Conservation (phyloP, 2,329 filamentous ascomycete species). For the Beauveria australis region DNA sequence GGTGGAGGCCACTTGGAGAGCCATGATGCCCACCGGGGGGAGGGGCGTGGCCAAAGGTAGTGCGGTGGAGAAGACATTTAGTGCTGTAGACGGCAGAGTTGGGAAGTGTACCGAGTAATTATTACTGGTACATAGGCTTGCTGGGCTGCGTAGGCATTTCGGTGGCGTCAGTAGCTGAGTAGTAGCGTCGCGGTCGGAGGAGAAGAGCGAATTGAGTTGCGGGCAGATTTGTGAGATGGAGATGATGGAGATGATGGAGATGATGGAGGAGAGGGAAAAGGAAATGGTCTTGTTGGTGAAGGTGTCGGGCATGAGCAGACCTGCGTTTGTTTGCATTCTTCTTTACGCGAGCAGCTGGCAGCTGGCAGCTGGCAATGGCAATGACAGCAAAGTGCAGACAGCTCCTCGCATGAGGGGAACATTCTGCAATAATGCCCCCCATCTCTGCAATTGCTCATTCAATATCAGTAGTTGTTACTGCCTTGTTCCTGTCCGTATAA, state of each 20-base stretch:
- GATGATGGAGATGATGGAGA: background rate
- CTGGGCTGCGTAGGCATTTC: background rate
- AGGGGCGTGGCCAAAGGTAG: background rate
- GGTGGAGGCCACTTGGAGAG: background rate
- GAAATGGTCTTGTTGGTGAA: background rate
- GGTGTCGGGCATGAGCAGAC: background rate
- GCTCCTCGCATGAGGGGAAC: too few relatives aligned
- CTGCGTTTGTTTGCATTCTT: background rate
- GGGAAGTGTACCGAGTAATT: too few relatives aligned
- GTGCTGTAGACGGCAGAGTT: too few relatives aligned
- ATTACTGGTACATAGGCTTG: too few relatives aligned
- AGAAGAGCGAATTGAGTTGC: background rate
- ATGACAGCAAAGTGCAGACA: background rate
- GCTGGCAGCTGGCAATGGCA: background rate
- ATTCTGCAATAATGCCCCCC: background rate
- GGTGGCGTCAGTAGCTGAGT: constrained; percentile 3
- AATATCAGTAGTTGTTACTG: background rate
- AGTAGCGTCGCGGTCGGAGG: background rate
- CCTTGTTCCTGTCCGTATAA: background rate
- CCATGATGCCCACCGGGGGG: background rate
- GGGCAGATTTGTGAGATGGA: background rate
- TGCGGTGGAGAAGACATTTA: background rate
- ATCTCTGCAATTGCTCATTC: background rate
- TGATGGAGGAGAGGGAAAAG: background rate
- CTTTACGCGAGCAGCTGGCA: background rate